A percentile compares a stretch with the other conserved stretches of the same genome.
Conservation (phyloP, 345 rosid genomes). For the Linum lewisii region DNA sequence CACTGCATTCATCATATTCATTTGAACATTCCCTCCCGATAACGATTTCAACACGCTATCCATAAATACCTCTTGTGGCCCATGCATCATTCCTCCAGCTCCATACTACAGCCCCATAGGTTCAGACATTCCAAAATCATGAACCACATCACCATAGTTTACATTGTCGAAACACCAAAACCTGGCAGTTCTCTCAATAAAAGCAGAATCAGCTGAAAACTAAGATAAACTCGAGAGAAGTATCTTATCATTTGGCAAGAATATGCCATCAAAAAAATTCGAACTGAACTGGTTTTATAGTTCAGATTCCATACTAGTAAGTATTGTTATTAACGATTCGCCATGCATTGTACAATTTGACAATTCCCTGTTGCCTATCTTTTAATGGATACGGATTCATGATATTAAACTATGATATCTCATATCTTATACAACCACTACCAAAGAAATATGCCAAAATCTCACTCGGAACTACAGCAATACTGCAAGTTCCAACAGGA, state of each 20-base stretch:
- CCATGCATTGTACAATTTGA: too few species aligned
- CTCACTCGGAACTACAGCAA: too few species aligned
- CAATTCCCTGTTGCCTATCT: too few species aligned
- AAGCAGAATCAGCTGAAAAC: slow-evolving; percentile 81
- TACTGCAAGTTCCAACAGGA: too few species aligned
- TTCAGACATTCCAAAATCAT: slow-evolving; percentile 49
- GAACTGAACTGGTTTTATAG: too few species aligned
- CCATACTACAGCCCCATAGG: slow-evolving; percentile 42
- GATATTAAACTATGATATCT: too few species aligned
- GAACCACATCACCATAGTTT: slow-evolving; percentile 56
- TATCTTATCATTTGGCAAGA: slow-evolving; percentile 43
- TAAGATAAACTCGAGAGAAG: slow-evolving; percentile 65
- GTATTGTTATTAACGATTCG: too few species aligned
- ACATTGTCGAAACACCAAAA: slow-evolving; percentile 74
- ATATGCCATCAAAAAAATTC: slow-evolving; percentile 45
- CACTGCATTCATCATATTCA: slow-evolving; percentile 32
- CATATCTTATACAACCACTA: too few species aligned
- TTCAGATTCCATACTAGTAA: too few species aligned
- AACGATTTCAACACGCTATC: slow-evolving; percentile 26
- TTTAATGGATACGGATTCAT: too few species aligned
- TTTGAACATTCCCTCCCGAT: slow-evolving; percentile 29
- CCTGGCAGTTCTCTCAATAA: slow-evolving; percentile 92
- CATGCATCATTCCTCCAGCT: slow-evolving; percentile 46
- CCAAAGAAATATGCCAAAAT: too few species aligned
- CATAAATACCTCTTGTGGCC: slow-evolving; percentile 31